These are phyloP conservation scores for Colletotrichum cordylinicola DNA, from an alignment of 2,329 filamentous ascomycete genomes.

Conservation along the genomic window DNA sequence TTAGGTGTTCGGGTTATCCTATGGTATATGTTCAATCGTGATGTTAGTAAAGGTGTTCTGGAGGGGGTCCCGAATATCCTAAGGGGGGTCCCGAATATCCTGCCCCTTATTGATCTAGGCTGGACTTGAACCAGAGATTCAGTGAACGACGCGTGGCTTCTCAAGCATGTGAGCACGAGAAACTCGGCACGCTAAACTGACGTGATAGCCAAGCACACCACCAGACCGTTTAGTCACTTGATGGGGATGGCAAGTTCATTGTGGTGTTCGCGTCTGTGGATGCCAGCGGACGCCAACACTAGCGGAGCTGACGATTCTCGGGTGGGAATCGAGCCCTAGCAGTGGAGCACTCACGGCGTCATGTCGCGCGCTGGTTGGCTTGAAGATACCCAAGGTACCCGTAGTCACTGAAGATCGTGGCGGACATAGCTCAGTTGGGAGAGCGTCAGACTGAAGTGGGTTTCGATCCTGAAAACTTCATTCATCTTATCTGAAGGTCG, in stretches of 20 bases:
- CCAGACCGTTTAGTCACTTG: constrained; percentile 29
- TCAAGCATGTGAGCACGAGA: too few relatives aligned
- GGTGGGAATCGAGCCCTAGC: not conserved
- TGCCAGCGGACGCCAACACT: not conserved
- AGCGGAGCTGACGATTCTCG: not conserved
- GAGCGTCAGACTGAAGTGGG: constrained; percentile 16
- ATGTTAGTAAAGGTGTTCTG: too few relatives aligned
- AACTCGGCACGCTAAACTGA: constrained; percentile 44
- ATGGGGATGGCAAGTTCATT: not conserved
- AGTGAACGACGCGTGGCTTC: not conserved
- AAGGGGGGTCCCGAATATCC: too few relatives aligned
- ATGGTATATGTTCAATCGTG: too few relatives aligned
- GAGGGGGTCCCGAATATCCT: too few relatives aligned
- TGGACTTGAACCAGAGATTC: constrained; percentile 17
- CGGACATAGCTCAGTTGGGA: constrained; percentile 17
- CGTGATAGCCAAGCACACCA: constrained; percentile 52
- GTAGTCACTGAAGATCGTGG: not conserved
- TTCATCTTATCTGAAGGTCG: not conserved
- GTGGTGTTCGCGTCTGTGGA: not conserved
- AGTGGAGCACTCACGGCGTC: not conserved
- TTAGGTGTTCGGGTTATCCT: too few relatives aligned
- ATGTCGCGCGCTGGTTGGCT: not conserved
- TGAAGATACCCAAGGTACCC: not conserved
- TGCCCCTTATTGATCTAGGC: constrained; percentile 11
- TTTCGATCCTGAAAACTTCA: not conserved